phyloP scores from a whole-genome alignment of 106 monocot species.

The Dioscorea dumetorum region DNA sequence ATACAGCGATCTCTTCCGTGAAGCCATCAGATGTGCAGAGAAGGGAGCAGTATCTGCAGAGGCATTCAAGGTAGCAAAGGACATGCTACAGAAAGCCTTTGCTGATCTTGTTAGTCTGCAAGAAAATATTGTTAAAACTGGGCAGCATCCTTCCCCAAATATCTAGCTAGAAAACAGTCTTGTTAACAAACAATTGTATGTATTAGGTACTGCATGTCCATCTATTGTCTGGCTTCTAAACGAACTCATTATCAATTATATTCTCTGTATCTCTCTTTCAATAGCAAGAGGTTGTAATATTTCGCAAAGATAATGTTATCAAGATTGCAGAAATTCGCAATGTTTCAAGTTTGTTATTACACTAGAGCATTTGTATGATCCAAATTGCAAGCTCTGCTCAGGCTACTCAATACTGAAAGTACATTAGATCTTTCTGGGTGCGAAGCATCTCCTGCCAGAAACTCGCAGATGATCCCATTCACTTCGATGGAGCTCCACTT shows the following conservation, averaged over 20 bases:
- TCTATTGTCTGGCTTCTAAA: no score
- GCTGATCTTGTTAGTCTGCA: conserved; percentile 39
- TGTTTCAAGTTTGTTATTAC: no score
- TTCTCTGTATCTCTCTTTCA: no score
- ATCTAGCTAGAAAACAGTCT: no score
- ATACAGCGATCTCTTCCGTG: conserved; percentile 46
- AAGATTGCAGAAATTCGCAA: no score
- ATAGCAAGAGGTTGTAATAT: no score
- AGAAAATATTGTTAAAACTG: conserved; percentile 14
- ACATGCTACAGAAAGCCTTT: conserved; percentile 55
- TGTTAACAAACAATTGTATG: neutral
- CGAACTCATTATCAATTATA: no score
- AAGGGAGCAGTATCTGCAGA: conserved; percentile 53
- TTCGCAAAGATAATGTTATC: no score
- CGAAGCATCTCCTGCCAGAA: conserved; percentile 29
- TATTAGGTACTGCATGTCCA: no score
- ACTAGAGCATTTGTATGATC: neutral
- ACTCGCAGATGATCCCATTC: conserved; percentile 28
- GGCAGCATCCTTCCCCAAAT: neutral
- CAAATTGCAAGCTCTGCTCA: conserved; percentile 12
- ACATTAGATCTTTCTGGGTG: conserved; percentile 14
- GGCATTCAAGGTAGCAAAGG: conserved; percentile 50
- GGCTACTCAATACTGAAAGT: conserved; percentile 4
- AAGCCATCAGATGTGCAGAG: conserved; percentile 60
- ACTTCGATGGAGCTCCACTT: conserved; percentile 52